Evolutionary conservation across 495 filamentous ascomycete genomes (phyloP).

Genomic region (Margaritispora aquatica): DNA sequence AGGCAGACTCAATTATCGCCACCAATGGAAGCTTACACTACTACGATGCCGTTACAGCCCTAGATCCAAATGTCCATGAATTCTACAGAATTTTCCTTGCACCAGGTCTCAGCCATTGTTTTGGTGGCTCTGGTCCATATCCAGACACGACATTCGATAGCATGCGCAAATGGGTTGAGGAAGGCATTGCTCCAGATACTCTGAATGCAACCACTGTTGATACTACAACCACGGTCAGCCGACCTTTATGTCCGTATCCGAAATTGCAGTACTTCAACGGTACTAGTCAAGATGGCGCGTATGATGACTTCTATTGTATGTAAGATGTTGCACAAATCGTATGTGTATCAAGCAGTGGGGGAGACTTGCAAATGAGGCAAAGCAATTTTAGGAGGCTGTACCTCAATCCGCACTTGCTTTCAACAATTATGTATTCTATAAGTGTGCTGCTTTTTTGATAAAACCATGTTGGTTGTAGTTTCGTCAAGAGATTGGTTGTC

Average conservation of each 20-base stretch:
- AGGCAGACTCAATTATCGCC: constrained; percentile 21
- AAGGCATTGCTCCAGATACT: constrained; percentile 29
- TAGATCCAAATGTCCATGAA: constrained; percentile 3
- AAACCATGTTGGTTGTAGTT: too few species aligned
- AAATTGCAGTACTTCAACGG: not conserved
- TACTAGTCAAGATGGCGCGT: too few species aligned
- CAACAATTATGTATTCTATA: too few species aligned
- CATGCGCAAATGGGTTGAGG: constrained; percentile 38
- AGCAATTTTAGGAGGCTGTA: too few species aligned
- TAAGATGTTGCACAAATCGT: too few species aligned
- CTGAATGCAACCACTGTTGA: constrained; percentile 10
- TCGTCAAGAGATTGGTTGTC: too few species aligned
- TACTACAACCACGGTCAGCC: not conserved
- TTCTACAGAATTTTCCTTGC: constrained; percentile 34
- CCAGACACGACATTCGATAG: constrained; percentile 25
- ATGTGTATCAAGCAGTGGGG: too few species aligned
- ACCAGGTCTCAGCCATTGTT: constrained; percentile 32
- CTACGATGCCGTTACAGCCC: not conserved
- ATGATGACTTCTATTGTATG: too few species aligned
- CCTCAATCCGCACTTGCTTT: too few species aligned
- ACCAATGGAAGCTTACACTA: not conserved
- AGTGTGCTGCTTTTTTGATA: too few species aligned
- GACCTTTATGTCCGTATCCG: not conserved
- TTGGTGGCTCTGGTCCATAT: constrained; percentile 22
- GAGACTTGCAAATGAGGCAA: too few species aligned